Evolutionary conservation across 176 grass and related monocot species (phyloP).

Genomic region (Lolium rigidum): DNA sequence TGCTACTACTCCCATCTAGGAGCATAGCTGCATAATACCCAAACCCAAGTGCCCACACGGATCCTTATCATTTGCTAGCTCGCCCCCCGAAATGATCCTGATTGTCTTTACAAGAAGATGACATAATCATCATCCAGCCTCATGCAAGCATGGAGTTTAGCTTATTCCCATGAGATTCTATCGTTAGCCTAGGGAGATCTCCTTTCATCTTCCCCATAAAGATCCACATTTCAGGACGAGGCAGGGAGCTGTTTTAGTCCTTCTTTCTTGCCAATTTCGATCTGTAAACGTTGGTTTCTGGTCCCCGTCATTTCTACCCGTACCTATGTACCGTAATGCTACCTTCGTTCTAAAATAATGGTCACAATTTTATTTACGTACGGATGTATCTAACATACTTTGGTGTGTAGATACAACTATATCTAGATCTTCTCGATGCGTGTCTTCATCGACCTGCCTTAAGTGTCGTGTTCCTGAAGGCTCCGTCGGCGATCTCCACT

Average conservation of each 20-base stretch:
- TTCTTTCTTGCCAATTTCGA: background rate
- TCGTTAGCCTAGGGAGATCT: conserved; percentile 40
- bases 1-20: too few relatives aligned
- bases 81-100: background rate
- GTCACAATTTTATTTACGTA: too few relatives aligned
- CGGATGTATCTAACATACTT: too few relatives aligned
- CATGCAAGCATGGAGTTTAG: background rate
- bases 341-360: too few relatives aligned
- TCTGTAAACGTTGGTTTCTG: background rate
- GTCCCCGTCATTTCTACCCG: background rate
- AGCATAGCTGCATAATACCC: too few relatives aligned
- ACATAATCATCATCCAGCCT: background rate
- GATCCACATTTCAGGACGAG: conserved; percentile 4
- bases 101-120: conserved; percentile 45
- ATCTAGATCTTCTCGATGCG: too few relatives aligned
- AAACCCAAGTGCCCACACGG: conserved; percentile 1
- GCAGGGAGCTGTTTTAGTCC: background rate
- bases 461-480: too few relatives aligned
- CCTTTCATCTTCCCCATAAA: conserved; percentile 47
- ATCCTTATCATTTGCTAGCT: conserved; percentile 44
- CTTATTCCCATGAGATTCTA: conserved; percentile 43
- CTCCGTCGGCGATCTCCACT: too few relatives aligned
- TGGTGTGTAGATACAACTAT: too few relatives aligned
- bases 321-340: too few relatives aligned
- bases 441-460: too few relatives aligned